Evolutionary conservation across 2,329 filamentous ascomycete species (phyloP), one percentile per base, ranked within the genome.

Genomic region (Hypoxylon sp.): DNA sequence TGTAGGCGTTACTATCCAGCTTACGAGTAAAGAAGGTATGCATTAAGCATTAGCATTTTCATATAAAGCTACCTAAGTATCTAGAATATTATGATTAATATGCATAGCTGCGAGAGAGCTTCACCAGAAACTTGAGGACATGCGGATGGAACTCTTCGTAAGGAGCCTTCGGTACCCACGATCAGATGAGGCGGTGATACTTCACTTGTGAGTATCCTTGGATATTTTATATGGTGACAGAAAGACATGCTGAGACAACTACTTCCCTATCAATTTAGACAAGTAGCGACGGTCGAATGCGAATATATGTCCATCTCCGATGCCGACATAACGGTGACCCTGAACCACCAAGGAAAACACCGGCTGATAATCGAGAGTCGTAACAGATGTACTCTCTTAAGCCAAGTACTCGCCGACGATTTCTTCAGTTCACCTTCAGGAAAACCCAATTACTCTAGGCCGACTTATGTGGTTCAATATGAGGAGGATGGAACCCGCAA

Each of bases 281-380:
- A 72, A 63, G 64, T 64, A 2, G 68, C 66, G 0, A 48, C 63
- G 30, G 72, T 76, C 11, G 62, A 73, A 48, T 70, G 68, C 32
- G 74, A 75, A 21, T 69, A 65, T 7, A 51, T 72, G 45, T 66
- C 55, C 19, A 72, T 76, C 21, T 45, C 63, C 0, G 72, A 73
- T 50, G 72, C 69, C 13, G 70, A 75, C 23, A 51, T 76, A 9
- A 56, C 69, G 5, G 68, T 76, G 2, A 67, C 69, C 2, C 59
- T 69, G 17, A 49, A 70, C 21, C 13, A 30, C 1, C 13, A 70
- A 17, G 67, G 58, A 1, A 71, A 65, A 32, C 63, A 68, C 34
- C 65, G 73, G 7, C 68, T 76, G 9, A 73, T 73, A 25, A 70
- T 74, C 25, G 41, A 55, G 1, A 75, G 71, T 45, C 64, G 69